phyloP scores from a whole-genome alignment of 257 asterid species.

The Galeopsis tetrahit region DNA sequence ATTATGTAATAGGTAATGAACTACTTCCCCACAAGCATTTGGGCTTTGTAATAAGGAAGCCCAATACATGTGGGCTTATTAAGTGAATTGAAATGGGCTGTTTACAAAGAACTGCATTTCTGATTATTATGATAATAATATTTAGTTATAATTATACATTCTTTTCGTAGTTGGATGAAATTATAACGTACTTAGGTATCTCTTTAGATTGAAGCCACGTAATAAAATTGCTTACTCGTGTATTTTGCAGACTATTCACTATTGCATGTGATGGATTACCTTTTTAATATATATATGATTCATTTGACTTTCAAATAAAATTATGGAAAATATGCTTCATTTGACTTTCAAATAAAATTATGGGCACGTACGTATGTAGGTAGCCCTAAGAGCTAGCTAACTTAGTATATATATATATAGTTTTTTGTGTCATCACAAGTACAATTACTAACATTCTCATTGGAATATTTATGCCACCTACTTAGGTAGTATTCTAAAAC shows the following conservation, averaged over 20 bases:
- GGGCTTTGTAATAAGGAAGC: constrained; percentile 4
- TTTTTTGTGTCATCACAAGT: background rate
- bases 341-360: constrained; percentile 10
- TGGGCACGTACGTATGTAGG: background rate
- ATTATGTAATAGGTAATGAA: background rate
- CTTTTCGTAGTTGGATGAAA: no score
- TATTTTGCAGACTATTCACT: no score
- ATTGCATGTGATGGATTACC: no score
- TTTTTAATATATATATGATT: no score
- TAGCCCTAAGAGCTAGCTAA: background rate
- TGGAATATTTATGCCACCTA: background rate
- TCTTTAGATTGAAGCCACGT: no score
- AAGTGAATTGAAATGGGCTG: constrained; percentile 1
- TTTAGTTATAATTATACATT: no score
- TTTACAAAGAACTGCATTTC: background rate
- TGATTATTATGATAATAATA: no score
- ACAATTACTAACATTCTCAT: background rate
- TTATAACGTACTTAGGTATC: no score
- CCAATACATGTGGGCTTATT: background rate
- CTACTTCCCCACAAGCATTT: background rate
- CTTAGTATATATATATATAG: background rate
- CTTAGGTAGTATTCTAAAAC: background rate
- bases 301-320: constrained; percentile 9
- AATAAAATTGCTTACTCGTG: no score
- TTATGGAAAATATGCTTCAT: background rate